These are phyloP conservation scores for Cyclotella sp. DNA, from an alignment of 108 stramenopile species.

Conservation along the genomic window DNA sequence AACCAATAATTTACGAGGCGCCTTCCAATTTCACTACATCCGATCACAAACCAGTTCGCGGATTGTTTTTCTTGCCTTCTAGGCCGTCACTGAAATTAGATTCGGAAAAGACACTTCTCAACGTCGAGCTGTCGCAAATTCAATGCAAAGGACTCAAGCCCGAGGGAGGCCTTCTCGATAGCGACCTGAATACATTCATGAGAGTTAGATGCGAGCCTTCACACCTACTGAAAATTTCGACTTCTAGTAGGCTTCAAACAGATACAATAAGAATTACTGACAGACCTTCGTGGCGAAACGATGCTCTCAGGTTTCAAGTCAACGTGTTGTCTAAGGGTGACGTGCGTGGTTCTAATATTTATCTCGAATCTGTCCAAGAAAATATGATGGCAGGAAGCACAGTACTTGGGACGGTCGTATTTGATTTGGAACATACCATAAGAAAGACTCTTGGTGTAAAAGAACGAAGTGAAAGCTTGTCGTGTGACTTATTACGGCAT, in stretches of 20 bases:
- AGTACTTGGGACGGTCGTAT: not conserved
- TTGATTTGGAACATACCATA: slow-evolving; percentile 10
- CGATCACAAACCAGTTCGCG: slow-evolving; percentile 90
- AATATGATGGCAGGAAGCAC: slow-evolving; percentile 1
- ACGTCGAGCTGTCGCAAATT: not conserved
- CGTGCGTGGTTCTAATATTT: not conserved
- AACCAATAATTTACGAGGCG: slow-evolving; percentile 65
- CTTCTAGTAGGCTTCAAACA: not conserved
- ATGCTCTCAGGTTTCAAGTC: not conserved
- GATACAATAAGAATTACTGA: not conserved
- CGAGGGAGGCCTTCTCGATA: not conserved
- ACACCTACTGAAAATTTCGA: not conserved
- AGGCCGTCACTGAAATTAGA: slow-evolving; percentile 5
- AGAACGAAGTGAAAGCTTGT: not conserved
- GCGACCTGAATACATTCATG: not conserved
- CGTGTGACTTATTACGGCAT: not conserved
- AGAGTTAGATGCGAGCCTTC: slow-evolving; percentile 3
- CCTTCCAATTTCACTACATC: slow-evolving; percentile 63
- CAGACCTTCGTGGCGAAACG: not conserved
- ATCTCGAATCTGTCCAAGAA: slow-evolving; percentile 5
- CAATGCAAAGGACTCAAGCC: slow-evolving; percentile 5
- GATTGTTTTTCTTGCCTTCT: slow-evolving; percentile 45
- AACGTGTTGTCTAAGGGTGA: not conserved
- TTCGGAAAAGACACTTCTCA: not conserved
- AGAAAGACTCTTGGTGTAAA: not conserved